Evolutionary conservation across 2,329 filamentous ascomycete genomes (phyloP).

Genomic region (Pseudogymnoascus sp.): DNA sequence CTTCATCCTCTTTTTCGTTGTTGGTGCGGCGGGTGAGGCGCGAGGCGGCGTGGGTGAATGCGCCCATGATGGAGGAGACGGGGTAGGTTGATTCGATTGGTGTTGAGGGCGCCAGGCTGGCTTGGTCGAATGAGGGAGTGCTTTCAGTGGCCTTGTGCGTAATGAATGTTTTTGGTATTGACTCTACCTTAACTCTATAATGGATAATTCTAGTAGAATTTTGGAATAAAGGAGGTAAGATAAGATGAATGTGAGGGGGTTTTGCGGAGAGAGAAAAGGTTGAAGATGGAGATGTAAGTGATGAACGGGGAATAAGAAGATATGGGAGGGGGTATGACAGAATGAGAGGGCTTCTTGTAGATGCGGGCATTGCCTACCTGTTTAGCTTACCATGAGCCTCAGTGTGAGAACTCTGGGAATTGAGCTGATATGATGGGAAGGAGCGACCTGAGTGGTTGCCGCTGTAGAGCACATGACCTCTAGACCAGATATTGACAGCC

Average conservation of each 20-base stretch:
- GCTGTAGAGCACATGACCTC: not conserved
- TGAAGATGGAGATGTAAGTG: not conserved
- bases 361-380: not conserved
- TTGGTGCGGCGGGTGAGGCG: not conserved
- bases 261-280: constrained; percentile 2
- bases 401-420: not conserved
- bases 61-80: not conserved
- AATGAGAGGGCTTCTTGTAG: not conserved
- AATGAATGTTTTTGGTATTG: not conserved
- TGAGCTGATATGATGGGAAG: constrained; percentile 1
- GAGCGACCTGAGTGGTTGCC: not conserved
- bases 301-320: not conserved
- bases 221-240: not conserved
- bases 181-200: not conserved
- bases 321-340: not conserved
- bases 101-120: not conserved
- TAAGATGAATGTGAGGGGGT: not conserved
- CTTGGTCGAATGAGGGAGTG: not conserved
- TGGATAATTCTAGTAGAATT: not conserved
- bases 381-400: not conserved
- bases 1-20: not conserved
- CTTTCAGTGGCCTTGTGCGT: not conserved
- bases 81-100: not conserved
- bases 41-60: not conserved
- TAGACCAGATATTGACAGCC: not conserved